phyloP scores from a whole-genome alignment of 192 early-diverging fungal species.

The Backusella liffmaniae region DNA sequence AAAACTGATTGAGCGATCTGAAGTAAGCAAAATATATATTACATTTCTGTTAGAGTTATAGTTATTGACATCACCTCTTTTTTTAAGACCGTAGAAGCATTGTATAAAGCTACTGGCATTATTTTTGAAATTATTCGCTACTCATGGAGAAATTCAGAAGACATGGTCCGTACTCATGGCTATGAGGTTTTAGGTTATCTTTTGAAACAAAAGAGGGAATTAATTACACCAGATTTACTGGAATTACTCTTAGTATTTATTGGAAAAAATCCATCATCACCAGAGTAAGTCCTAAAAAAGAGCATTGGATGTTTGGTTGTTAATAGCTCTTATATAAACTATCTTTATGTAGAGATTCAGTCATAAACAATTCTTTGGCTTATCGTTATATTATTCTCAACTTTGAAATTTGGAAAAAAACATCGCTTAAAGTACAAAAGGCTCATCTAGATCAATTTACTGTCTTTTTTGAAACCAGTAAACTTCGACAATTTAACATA shows the following conservation, averaged over 20 bases:
- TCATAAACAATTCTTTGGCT: slow-evolving; percentile 63
- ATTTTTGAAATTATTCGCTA: slow-evolving; percentile 61
- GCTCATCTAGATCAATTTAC: slow-evolving; percentile 61
- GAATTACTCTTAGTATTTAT: slow-evolving; percentile 60
- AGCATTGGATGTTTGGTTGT: not conserved
- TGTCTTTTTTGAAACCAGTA: slow-evolving; percentile 55
- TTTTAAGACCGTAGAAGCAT: slow-evolving; percentile 41
- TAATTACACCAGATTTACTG: slow-evolving; percentile 56
- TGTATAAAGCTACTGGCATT: slow-evolving; percentile 52
- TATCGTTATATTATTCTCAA: slow-evolving; percentile 63
- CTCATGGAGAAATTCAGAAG: slow-evolving; percentile 69
- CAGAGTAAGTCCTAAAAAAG: slow-evolving; percentile 41
- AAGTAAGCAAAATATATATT: slow-evolving; percentile 41
- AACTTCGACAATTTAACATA: slow-evolving; percentile 54
- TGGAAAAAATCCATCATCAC: slow-evolving; percentile 52
- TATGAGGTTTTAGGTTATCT: slow-evolving; percentile 66
- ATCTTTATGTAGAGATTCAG: slow-evolving; percentile 50
- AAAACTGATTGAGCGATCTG: slow-evolving; percentile 56
- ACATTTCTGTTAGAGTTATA: too few species aligned
- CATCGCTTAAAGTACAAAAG: slow-evolving; percentile 51
- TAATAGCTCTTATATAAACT: not conserved
- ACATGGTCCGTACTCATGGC: slow-evolving; percentile 66
- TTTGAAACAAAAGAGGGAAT: slow-evolving; percentile 60
- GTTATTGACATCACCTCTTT: not conserved
- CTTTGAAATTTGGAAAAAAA: slow-evolving; percentile 66